Base-by-base conservation (phyloP, 148 eudicot genomes). In the Rhododendron henanense region DNA sequence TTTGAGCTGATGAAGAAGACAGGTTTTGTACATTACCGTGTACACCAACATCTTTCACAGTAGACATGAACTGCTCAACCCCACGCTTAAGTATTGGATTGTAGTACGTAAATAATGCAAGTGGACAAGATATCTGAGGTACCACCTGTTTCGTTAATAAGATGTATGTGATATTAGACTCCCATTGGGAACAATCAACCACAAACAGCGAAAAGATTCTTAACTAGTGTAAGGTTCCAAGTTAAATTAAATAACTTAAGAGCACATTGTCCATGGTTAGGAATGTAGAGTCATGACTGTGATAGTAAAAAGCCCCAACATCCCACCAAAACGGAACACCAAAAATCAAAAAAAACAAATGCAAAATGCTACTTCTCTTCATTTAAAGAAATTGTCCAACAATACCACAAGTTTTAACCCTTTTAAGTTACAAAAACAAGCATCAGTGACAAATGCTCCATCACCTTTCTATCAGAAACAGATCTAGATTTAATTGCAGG, bases 71-170 rank as follows among this genome's bases (percentile, higher is more conserved):
- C 77, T 93, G 93, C 81, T 84, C 95, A 88, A 93, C 81, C 65
- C 99, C 99, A 86, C 96, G 92, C 92, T 94, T 95, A 67, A 96
- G 96, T 87, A 96, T 95, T 3, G 98, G 99, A 85, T 96, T 96
- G 89, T 95, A 93, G 89, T 96, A 96, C 10, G 99, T 67, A 87
- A 95, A 96, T 87, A 96, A 89, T 61, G 98, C 96, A 85, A 96
- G 69, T 51, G 98, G 99, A 87, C 96, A 92, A 13, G 99, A 95
- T 88, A 96, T 61, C 85, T 96, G 91, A 55, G 99, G 98, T 75
- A 92, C 85, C 75, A 96, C 99, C 99, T 96, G 91, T 83, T 78
- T 59, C 25, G 48, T 35, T 14, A 53, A 84, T 45, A 41, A 61
- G 63, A 81, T 76, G 59, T 47, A 33, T 53, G 61, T 86, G 75